Evolutionary conservation across 2,329 filamentous ascomycete species (phyloP).

Genomic region (Pseudocercospora eumusae): DNA sequence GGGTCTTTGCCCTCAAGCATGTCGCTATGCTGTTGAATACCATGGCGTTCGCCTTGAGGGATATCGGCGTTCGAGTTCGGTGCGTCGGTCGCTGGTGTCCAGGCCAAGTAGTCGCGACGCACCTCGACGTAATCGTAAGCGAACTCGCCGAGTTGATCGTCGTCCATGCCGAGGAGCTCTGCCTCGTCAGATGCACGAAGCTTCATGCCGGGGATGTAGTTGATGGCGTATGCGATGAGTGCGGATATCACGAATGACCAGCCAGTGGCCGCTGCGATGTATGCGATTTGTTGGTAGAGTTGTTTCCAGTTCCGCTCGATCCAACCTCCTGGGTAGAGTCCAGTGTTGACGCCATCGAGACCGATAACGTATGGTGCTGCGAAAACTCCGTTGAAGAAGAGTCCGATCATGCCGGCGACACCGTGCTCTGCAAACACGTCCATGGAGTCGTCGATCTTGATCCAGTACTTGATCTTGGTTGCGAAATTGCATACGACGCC

Average conservation of each 20-base stretch:
- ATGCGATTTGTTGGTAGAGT: constrained; percentile 78
- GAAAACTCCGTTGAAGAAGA: constrained; percentile 75
- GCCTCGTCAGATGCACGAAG: constrained; percentile 79
- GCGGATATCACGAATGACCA: constrained; percentile 76
- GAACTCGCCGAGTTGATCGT: constrained; percentile 87
- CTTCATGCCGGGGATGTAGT: constrained; percentile 73
- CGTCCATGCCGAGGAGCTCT: constrained; percentile 84
- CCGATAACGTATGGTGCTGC: constrained; percentile 70
- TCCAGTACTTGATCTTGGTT: constrained; percentile 78
- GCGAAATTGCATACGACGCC: constrained; percentile 77
- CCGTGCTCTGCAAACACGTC: constrained; percentile 91
- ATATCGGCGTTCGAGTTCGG: constrained; percentile 61
- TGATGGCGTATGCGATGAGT: constrained; percentile 71
- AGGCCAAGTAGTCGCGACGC: constrained; percentile 82
- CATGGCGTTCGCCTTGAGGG: constrained; percentile 67
- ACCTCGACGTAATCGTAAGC: constrained; percentile 91
- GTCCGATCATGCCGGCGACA: constrained; percentile 77
- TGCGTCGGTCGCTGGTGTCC: constrained; percentile 73
- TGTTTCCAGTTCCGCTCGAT: constrained; percentile 72
- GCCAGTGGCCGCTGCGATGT: constrained; percentile 64
- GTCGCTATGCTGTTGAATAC: constrained; percentile 61
- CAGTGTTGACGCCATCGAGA: constrained; percentile 73
- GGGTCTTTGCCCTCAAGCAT: constrained; percentile 61
- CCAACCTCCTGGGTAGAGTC: constrained; percentile 61
- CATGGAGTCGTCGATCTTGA: constrained; percentile 82